Percentiles rank a stretch among this genome's conserved stretches.
Conservation (phyloP, 495 filamentous ascomycete species). For the Cryomyces antarcticus region DNA sequence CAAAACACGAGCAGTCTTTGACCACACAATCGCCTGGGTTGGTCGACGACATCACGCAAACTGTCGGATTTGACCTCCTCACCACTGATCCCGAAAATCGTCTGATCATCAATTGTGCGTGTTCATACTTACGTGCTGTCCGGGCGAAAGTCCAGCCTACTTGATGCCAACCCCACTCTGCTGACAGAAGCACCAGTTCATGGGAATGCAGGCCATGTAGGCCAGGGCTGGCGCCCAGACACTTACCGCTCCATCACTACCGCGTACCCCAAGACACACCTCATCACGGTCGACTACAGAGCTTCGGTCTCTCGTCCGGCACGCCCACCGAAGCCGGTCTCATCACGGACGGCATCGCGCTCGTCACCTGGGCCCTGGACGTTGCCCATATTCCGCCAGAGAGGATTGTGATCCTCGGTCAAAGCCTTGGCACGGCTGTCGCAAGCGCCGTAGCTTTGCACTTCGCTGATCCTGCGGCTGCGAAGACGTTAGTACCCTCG, state of each 20-base stretch:
- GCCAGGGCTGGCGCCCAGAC: constrained; percentile 28
- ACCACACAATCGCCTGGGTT: constrained; percentile 4
- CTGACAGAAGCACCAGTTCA: not conserved
- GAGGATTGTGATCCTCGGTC: constrained; percentile 65
- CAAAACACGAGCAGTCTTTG: constrained; percentile 14
- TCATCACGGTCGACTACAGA: constrained; percentile 68
- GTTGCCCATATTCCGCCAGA: constrained; percentile 41
- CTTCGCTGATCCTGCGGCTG: constrained; percentile 25
- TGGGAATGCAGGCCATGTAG: constrained; percentile 31
- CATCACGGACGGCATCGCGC: constrained; percentile 54
- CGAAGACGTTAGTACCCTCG: not conserved
- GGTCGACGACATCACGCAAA: constrained; percentile 12
- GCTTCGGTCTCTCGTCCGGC: constrained; percentile 67
- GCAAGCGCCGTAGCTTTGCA: constrained; percentile 48
- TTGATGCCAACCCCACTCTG: not conserved
- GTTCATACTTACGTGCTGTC: not conserved
- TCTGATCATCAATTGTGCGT: constrained; percentile 19
- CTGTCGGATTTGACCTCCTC: constrained; percentile 14
- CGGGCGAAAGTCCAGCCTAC: not conserved
- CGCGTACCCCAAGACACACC: constrained; percentile 33
- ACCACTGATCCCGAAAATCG: constrained; percentile 12
- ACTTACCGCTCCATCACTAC: constrained; percentile 27
- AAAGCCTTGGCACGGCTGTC: constrained; percentile 78
- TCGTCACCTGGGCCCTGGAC: constrained; percentile 49
- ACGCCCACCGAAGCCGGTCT: constrained; percentile 64